phyloP scores from a whole-genome alignment of 371 early-diverging fungal genomes.

The Mucor irregularis region DNA sequence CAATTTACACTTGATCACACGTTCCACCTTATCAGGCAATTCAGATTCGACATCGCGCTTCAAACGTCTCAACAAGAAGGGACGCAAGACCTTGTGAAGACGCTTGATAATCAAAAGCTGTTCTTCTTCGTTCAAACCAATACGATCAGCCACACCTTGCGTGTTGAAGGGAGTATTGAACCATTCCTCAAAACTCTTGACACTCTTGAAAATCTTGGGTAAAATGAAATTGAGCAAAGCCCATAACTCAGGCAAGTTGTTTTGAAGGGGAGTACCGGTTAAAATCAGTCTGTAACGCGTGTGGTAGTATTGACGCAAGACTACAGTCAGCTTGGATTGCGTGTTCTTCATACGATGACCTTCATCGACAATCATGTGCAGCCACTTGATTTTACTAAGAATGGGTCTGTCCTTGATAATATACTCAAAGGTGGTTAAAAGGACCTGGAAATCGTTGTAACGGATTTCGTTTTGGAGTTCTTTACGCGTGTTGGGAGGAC shows the following conservation, averaged over 20 bases:
- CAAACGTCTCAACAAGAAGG: conserved; percentile 95
- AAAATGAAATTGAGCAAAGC: conserved; percentile 96
- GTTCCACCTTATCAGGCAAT: conserved; percentile 98
- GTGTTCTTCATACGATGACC: conserved; percentile 99
- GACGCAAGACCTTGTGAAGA: conserved; percentile 95
- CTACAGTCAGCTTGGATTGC: conserved; percentile 84
- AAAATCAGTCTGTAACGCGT: conserved; percentile 95
- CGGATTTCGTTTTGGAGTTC: conserved; percentile 71
- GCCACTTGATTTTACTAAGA: conserved; percentile 88
- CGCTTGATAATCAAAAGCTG: conserved; percentile 93
- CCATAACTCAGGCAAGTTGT: conserved; percentile 99
- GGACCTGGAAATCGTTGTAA: conserved; percentile 85
- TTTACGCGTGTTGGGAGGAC: conserved; percentile 73
- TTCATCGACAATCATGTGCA: conserved; percentile 97
- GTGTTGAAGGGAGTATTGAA: conserved; percentile 95
- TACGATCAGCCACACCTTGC: conserved; percentile 81
- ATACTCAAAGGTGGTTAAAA: conserved; percentile 98
- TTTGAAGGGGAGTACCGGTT: conserved; percentile 99
- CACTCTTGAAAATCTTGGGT: conserved; percentile 95
- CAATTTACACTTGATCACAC: conserved; percentile 90
- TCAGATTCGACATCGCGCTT: conserved; percentile 99
- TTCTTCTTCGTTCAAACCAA: conserved; percentile 96
- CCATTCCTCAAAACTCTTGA: conserved; percentile 97
- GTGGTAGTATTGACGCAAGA: conserved; percentile 81
- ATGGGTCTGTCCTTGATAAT: conserved; percentile 89